phyloP scores from a whole-genome alignment of 2,329 filamentous ascomycete species.

The Aureobasidium mangrovei region DNA sequence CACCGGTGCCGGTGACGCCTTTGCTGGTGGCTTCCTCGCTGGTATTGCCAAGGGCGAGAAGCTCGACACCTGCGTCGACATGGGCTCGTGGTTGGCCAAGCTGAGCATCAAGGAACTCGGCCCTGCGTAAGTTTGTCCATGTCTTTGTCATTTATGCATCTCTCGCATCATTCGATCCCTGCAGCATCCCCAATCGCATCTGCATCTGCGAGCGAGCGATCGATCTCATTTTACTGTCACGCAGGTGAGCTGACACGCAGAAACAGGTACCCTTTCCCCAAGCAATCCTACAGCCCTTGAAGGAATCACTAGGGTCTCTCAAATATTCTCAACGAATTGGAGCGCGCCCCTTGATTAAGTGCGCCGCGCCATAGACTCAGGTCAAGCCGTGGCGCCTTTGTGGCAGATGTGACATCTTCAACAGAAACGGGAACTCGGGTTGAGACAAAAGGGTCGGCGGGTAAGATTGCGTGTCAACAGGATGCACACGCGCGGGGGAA shows the following conservation, averaged over 20 bases:
- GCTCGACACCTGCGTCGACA: slow-evolving; percentile 70
- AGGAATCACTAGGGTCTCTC: background rate
- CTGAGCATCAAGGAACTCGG: slow-evolving; percentile 92
- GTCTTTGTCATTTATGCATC: slow-evolving; percentile 10
- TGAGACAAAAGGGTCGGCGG: no score
- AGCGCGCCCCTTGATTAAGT: background rate
- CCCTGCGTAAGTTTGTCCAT: slow-evolving; percentile 65
- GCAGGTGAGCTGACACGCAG: background rate
- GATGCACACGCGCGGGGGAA: no score
- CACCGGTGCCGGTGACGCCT: slow-evolving; percentile 91
- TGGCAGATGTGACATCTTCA: no score
- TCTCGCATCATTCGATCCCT: background rate
- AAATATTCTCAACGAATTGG: background rate
- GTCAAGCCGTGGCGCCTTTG: no score
- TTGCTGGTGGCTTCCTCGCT: slow-evolving; percentile 87
- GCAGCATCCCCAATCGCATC: no score
- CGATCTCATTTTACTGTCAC: background rate
- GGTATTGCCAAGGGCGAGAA: slow-evolving; percentile 78
- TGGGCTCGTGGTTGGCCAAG: slow-evolving; percentile 93
- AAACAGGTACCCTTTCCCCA: slow-evolving; percentile 29
- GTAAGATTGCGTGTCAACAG: no score
- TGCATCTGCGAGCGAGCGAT: no score
- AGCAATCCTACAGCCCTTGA: slow-evolving; percentile 27
- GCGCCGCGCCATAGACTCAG: no score
- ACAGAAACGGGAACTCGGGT: no score